These are phyloP conservation scores for Pichia sp. DNA, from an alignment of 1,139 yeast species.

Conservation along the genomic window DNA sequence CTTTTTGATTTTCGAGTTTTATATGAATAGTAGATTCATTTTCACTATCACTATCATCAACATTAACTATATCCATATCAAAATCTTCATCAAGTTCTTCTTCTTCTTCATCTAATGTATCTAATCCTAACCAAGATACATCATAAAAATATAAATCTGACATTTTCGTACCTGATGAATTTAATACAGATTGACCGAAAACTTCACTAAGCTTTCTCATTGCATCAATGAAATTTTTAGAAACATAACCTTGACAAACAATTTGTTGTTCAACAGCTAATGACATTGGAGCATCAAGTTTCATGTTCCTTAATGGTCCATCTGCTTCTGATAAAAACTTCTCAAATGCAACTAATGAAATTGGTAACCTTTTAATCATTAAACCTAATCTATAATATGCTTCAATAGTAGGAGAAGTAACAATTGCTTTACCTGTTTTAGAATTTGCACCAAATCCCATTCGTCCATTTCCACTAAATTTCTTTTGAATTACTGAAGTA, in stretches of 20 bases:
- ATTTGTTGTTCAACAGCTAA: constrained; percentile 58
- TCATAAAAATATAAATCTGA: constrained; percentile 60
- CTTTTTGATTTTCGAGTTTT: background rate
- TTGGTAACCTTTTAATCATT: constrained; percentile 49
- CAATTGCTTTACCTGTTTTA: constrained; percentile 34
- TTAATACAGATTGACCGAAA: constrained; percentile 34
- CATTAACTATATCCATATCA: background rate
- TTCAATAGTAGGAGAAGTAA: constrained; percentile 48
- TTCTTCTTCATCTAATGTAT: constrained; percentile 5
- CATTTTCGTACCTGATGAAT: constrained; percentile 37
- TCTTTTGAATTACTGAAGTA: constrained; percentile 16
- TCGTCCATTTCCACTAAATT: constrained; percentile 9
- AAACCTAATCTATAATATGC: constrained; percentile 49
- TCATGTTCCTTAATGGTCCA: constrained; percentile 30
- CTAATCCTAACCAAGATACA: constrained; percentile 60
- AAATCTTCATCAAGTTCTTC: constrained; percentile 6
- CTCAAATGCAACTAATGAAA: constrained; percentile 57
- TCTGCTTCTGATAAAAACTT: constrained; percentile 53
- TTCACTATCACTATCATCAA: background rate
- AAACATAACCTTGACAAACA: constrained; percentile 56
- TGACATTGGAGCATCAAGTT: constrained; percentile 32
- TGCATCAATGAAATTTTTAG: constrained; percentile 40
- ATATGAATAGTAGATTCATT: constrained; percentile 3
- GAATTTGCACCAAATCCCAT: constrained; percentile 10
- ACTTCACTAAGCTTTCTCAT: constrained; percentile 33